Percentiles rank a stretch among this genome's conserved stretches.
Conservation (phyloP, 345 rosid genomes). For the Clausena lansium region DNA sequence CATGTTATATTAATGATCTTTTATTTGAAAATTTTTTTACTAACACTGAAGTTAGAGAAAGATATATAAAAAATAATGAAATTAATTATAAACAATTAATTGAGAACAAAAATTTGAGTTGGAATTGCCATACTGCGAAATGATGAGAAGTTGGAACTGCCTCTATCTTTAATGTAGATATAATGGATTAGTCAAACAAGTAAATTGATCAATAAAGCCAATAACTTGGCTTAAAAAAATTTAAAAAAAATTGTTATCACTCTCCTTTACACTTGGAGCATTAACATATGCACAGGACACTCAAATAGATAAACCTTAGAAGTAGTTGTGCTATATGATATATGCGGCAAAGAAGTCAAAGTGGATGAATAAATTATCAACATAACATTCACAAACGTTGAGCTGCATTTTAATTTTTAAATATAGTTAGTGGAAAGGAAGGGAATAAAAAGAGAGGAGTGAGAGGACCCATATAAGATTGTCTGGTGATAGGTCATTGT, state of each 20-base stretch:
- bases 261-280: constrained; percentile 7
- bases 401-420: background rate
- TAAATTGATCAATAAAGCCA: background rate
- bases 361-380: constrained; percentile 3
- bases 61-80: too few relatives aligned
- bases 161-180: background rate
- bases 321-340: background rate
- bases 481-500: background rate
- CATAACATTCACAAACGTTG: background rate
- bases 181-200: background rate
- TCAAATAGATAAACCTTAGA: background rate
- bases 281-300: background rate
- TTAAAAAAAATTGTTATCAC: too few relatives aligned
- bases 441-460: background rate
- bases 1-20: too few relatives aligned
- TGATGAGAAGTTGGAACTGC: too few relatives aligned
- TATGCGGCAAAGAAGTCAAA: background rate
- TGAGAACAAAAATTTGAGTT: too few relatives aligned
- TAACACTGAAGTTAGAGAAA: too few relatives aligned
- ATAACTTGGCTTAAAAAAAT: background rate
- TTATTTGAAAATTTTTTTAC: too few relatives aligned
- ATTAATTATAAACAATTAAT: too few relatives aligned
- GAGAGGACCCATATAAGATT: constrained; percentile 5
- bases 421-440: constrained; percentile 8
- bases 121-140: too few relatives aligned